These are phyloP conservation scores for Aspergillus pseudoglaucus DNA, from an alignment of 2,329 filamentous ascomycete species.

Conservation along the genomic window DNA sequence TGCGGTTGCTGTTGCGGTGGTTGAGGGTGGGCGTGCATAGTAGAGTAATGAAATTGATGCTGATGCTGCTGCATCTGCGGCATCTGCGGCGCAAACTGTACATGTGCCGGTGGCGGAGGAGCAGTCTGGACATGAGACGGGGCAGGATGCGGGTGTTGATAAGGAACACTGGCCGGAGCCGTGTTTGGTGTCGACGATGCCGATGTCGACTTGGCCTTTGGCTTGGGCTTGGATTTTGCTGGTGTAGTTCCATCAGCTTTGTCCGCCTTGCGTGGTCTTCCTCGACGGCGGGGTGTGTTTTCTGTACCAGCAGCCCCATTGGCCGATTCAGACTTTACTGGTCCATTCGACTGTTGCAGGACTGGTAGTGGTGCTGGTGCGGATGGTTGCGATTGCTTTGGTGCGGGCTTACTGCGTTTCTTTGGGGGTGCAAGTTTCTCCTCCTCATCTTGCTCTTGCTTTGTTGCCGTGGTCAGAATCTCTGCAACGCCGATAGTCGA, in stretches of 20 bases:
- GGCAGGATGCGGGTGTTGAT: background rate
- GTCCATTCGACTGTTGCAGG: background rate
- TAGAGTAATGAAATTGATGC: no score
- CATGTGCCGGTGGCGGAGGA: no score
- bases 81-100: no score
- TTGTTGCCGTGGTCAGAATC: background rate
- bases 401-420: background rate
- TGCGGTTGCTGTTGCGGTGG: background rate
- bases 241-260: background rate
- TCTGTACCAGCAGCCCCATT: background rate
- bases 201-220: background rate
- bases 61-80: no score
- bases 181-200: background rate
- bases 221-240: background rate
- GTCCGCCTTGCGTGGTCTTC: constrained; percentile 2
- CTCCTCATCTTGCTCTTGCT: constrained; percentile 3
- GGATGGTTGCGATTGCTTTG: background rate
- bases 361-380: background rate
- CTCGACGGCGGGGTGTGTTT: constrained; percentile 3
- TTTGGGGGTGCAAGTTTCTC: background rate
- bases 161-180: background rate
- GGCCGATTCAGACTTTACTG: background rate
- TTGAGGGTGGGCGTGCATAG: background rate
- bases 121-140: background rate
- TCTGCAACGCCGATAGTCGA: constrained; percentile 1